Base-by-base conservation (phyloP, 345 rosid genomes). In the Eucalyptus shirleyi region DNA sequence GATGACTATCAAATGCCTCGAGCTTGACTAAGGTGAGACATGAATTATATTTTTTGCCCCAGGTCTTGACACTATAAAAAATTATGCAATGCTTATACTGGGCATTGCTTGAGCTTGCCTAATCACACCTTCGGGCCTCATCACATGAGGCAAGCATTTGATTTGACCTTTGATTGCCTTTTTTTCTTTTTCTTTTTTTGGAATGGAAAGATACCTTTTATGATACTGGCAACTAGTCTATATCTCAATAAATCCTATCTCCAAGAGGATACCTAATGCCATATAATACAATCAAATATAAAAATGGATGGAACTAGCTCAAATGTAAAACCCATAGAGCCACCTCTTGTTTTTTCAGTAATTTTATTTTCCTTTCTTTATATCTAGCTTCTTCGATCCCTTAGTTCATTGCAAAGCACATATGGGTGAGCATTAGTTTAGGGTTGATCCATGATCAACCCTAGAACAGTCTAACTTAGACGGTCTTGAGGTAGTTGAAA, bases 381-480 rank as follows among this genome's bases (percentile, higher is more conserved):
- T 59, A 59, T 26, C 59, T 4, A 53, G 5, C 59, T 53, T 53
- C 59, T 21, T 21, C 26, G 2, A 26, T 53, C 59, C 59, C 59
- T 53, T 53, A 3, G 26, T 53, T 53, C 59, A 53, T 0, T 3
- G 11, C 59, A 53, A 53, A 21, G 59, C 59, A 53, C 26, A 8
- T 21, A 53, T 9, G 59, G 59, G 26, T 21, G 59, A 53, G 26
- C 26, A 53, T 21, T 19, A 53, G 26, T 53, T 53, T 5, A 53
- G 0, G 59, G 59, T 53, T 53, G 59, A 53, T 2, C 59, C 11
- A 0, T 21, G 26, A 53, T 53, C 59, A 53, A 53, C 59, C 11
- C 1, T 8, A 5, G 11, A 19, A 53, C 1, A 0, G 11, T 5
- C 5, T 1, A 53, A 53, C 26, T 5, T 0, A 53, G 0, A 8